Percentiles rank a stretch among this genome's conserved stretches.
phyloP scores from a whole-genome alignment of 768 basidiomycete genomes.

The Amyloporia xantha region DNA sequence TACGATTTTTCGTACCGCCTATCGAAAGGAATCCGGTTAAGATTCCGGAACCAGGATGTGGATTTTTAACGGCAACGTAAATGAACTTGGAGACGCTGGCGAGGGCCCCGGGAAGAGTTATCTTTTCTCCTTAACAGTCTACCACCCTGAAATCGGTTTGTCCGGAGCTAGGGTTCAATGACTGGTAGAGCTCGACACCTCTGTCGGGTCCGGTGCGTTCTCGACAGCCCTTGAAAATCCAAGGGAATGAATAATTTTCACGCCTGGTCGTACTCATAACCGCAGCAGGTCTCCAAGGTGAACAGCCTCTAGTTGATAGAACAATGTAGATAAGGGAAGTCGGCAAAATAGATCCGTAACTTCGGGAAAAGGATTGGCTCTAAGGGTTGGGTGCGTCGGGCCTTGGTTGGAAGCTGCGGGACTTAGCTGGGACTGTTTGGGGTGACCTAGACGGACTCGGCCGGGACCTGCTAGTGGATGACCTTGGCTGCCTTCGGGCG shows the following conservation, averaged over 20 bases:
- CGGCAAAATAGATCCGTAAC: conserved; percentile 78
- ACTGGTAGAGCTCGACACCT: conserved; percentile 66
- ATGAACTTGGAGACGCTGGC: conserved; percentile 54
- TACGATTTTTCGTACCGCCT: conserved; percentile 54
- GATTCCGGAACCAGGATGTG: conserved; percentile 73
- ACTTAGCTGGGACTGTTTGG: conserved; percentile 66
- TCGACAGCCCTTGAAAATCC: conserved; percentile 77
- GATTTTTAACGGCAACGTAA: conserved; percentile 66
- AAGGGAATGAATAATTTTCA: conserved; percentile 66
- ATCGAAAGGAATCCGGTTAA: conserved; percentile 77
- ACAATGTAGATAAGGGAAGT: conserved; percentile 79
- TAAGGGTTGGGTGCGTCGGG: conserved; percentile 32
- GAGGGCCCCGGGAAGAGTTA: conserved; percentile 71
- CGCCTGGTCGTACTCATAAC: conserved; percentile 73
- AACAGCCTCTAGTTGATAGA: conserved; percentile 78
- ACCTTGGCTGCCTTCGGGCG: conserved; percentile 51
- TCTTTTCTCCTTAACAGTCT: conserved; percentile 74
- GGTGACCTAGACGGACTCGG: conserved; percentile 43
- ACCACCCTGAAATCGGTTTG: conserved; percentile 69
- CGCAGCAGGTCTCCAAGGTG: conserved; percentile 78
- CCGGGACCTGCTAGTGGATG: conserved; percentile 35
- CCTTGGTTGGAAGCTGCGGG: conserved; percentile 62
- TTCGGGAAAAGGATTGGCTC: conserved; percentile 77
- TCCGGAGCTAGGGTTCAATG: conserved; percentile 70
- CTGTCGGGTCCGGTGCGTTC: conserved; percentile 68